Base-by-base conservation (phyloP, 441 rosid species). In the Populus hybrid region DNA sequence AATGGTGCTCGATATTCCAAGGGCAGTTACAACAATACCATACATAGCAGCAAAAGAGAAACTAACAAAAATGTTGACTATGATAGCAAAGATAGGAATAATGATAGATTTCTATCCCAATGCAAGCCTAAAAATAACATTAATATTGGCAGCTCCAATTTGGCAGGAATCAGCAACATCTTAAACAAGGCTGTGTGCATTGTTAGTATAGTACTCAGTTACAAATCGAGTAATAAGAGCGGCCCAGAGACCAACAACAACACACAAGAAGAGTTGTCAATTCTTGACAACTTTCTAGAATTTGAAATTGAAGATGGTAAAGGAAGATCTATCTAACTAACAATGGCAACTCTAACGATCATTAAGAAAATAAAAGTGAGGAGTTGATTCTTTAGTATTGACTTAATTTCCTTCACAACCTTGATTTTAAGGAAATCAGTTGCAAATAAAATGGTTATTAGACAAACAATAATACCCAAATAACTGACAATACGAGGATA, bases 211-310 rank as follows among this genome's bases (percentile, higher is more conserved):
- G 82, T 91, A 96, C 83, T 96, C 92, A 0, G 97, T 92, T 53
- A 90, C 92, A 24, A 92, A 96, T 53, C 90, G 94, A 82, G 91
- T 91, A 76, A 94, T 89, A 74, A 91, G 95, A 61, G 96, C 94
- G 79, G 94, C 98, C 97, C 98, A 92, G 28, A 94, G 91, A 84
- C 98, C 98, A 85, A 94, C 95, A 82, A 90, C 86, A 61, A 91
- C 97, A 59, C 96, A 94, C 36, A 91, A 82, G 86, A 91, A 92
- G 36, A 92, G 88, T 77, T 91, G 90, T 94, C 97, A 89, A 86
- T 90, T 95, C 82, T 92, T 86, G 24, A 95, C 99, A 81, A 73
- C 92, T 80, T 92, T 92, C 84, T 92, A 91, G 53, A 85, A 67
- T 75, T 97, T 96, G 36, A 93, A 92, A 82, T 93, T 91, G 86